Evolutionary conservation across 208 protist genomes (phyloP), one percentile per base, ranked within the genome.

Genomic region (Leishmania guyanensis): DNA sequence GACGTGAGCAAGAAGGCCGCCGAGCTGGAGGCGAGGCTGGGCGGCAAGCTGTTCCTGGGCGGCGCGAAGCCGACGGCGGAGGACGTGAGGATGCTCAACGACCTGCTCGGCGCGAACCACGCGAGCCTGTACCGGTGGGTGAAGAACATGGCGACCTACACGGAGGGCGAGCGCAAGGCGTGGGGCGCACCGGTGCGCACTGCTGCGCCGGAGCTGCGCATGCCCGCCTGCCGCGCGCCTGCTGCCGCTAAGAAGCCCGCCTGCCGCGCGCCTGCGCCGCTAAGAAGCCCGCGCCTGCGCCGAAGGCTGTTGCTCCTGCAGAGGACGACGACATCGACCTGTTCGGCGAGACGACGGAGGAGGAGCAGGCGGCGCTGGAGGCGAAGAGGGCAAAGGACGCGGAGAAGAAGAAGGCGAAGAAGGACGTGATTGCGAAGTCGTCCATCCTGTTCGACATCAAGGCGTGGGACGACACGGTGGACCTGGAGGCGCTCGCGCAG

Each of bases 401-500:
- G 20, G 92, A 92, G 39, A 88, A 89, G 75, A 96, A 98, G 89
- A 94, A 92, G 87, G 88, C 74, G 74, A 97, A 97, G 90, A 91
- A 92, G 90, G 90, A 68, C 12, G 88, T 93, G 74, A 91, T 96
- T 56, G 94, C 95, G 75, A 98, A 98, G 90, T 97, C 95, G 51
- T 95, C 90, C 53, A 96, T 99, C 76, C 83, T 99, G 26, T 90
- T 98, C 48, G 95, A 98, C 86, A 89, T 99, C 78, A 99, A 99
- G 88, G 92, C 95, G 80, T 99, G 95, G 95, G 97, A 99, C 75
- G 97, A 98, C 88, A 93, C 89, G 66, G 89, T 97, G 46, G 91
- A 97, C 82, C 89, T 99, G 78, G 88, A 91, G 83, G 95, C 89
- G 80, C 90, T 99, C 14, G 96, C 95, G 64, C n/a, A 88, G 79